Percentiles rank a stretch among this genome's conserved stretches.
These are phyloP conservation scores for Bipolaris bicolor DNA, from an alignment of 2,329 filamentous ascomycete genomes.

Conservation along the genomic window DNA sequence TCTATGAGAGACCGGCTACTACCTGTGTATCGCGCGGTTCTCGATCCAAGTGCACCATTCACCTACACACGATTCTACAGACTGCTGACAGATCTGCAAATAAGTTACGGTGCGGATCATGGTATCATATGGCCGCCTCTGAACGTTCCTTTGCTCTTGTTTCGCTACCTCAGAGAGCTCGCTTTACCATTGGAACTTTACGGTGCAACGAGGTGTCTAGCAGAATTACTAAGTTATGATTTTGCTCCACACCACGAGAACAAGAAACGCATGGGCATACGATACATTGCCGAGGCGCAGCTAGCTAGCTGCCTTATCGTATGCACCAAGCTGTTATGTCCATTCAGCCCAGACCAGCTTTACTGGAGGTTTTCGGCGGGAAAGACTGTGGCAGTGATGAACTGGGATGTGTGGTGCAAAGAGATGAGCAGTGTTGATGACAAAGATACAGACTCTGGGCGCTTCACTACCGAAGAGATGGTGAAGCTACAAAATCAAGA, in stretches of 20 bases:
- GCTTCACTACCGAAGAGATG: conserved; percentile 51
- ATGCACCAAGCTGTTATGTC: conserved; percentile 78
- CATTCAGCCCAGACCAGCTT: conserved; percentile 67
- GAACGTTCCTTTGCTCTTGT: conserved; percentile 71
- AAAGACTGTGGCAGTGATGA: conserved; percentile 64
- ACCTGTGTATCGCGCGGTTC: conserved; percentile 62
- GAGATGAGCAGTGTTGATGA: conserved; percentile 15
- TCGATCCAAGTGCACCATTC: conserved; percentile 61
- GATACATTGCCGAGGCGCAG: conserved; percentile 69
- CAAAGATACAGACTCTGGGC: conserved; percentile 9
- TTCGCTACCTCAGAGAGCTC: conserved; percentile 73
- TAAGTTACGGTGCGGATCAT: conserved; percentile 71
- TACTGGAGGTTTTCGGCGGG: conserved; percentile 60
- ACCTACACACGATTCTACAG: conserved; percentile 66
- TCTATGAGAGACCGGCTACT: conserved; percentile 71
- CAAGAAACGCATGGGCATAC: conserved; percentile 28
- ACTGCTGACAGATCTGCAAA: conserved; percentile 65
- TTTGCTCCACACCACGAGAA: conserved; percentile 62
- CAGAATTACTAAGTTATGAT: conserved; percentile 57
- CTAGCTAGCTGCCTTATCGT: conserved; percentile 74
- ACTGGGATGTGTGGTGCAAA: conserved; percentile 74
- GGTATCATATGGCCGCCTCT: conserved; percentile 74
- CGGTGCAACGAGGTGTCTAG: conserved; percentile 63
- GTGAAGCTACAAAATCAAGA: conserved; percentile 66
- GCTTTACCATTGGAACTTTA: conserved; percentile 76